A percentile compares a stretch with the other conserved stretches of the same genome.
phyloP scores from a whole-genome alignment of 805 yeast species.

The Zygoascus ofunaensis region DNA sequence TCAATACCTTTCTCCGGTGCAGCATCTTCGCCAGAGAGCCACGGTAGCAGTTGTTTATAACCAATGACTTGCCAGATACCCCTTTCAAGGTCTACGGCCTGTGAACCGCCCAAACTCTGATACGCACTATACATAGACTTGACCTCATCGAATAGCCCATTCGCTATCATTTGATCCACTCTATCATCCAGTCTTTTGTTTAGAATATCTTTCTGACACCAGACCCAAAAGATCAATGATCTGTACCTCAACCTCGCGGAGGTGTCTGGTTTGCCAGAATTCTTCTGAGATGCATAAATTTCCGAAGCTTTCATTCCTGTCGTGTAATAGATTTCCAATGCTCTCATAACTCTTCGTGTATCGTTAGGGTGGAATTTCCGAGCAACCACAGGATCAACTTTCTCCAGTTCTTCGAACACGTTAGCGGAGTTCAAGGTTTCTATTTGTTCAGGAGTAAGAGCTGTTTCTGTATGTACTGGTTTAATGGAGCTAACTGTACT shows the following conservation, averaged over 20 bases:
- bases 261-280: background rate
- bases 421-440: conserved; percentile 40
- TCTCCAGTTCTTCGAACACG: conserved; percentile 39
- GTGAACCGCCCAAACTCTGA: conserved; percentile 13
- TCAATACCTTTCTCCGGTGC: conserved; percentile 29
- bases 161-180: conserved; percentile 72
- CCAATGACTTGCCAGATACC: conserved; percentile 96
- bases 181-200: conserved; percentile 60
- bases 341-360: conserved; percentile 63
- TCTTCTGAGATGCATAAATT: conserved; percentile 53
- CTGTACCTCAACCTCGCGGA: conserved; percentile 19
- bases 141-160: conserved; percentile 67
- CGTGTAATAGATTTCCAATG: conserved; percentile 65
- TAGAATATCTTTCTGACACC: conserved; percentile 50
- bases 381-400: conserved; percentile 63
- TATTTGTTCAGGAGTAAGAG: conserved; percentile 28
- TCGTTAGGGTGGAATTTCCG: conserved; percentile 89
- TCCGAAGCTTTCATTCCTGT: conserved; percentile 65
- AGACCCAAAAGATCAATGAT: conserved; percentile 69
- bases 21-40: conserved; percentile 35
- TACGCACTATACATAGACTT: conserved; percentile 41
- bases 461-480: background rate
- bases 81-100: conserved; percentile 45
- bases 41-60: conserved; percentile 42
- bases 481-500: conserved; percentile 38